A percentile compares a stretch with the other conserved stretches of the same genome.
Evolutionary conservation across 2,329 filamentous ascomycete species (phyloP).

Genomic region (Exophiala xenobiotica): DNA sequence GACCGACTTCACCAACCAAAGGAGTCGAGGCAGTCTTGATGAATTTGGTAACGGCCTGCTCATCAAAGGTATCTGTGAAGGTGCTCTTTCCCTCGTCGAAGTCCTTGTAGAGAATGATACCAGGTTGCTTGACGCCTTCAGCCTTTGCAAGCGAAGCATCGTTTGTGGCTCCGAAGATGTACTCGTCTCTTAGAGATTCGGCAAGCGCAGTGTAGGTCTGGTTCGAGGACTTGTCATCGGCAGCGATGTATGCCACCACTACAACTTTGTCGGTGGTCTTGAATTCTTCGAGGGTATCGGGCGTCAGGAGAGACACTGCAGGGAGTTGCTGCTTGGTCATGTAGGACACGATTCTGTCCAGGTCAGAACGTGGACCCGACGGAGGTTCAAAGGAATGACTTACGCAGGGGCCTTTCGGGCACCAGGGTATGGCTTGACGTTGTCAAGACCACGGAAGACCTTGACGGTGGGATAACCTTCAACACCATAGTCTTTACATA

Average conservation of each 20-base stretch:
- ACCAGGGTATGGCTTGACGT: conserved; percentile 78
- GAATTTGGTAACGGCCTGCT: conserved; percentile 76
- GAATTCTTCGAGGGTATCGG: conserved; percentile 88
- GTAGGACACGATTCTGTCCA: conserved; percentile 66
- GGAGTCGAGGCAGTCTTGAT: conserved; percentile 82
- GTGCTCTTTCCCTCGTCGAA: conserved; percentile 95
- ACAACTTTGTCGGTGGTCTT: conserved; percentile 98
- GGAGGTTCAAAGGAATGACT: conserved; percentile 31
- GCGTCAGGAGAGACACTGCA: conserved; percentile 78
- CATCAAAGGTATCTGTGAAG: conserved; percentile 78
- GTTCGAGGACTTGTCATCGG: conserved; percentile 79
- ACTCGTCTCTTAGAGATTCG: conserved; percentile 79
- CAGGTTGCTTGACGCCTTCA: conserved; percentile 83
- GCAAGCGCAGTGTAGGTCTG: conserved; percentile 75
- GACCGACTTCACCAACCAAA: conserved; percentile 91
- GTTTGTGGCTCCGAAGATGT: conserved; percentile 85
- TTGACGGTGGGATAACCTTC: conserved; percentile 99
- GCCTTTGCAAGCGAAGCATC: conserved; percentile 83
- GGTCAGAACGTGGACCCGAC: conserved; percentile 28
- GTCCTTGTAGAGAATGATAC: conserved; percentile 91
- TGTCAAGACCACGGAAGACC: conserved; percentile 91
- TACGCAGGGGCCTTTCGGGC: conserved; percentile 79
- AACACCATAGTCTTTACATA: conserved; percentile 86
- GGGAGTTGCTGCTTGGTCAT: conserved; percentile 98
- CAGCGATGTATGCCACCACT: conserved; percentile 80